Conservation (phyloP, 2,329 filamentous ascomycete species). For the Pseudogymnoascus destructans region DNA sequence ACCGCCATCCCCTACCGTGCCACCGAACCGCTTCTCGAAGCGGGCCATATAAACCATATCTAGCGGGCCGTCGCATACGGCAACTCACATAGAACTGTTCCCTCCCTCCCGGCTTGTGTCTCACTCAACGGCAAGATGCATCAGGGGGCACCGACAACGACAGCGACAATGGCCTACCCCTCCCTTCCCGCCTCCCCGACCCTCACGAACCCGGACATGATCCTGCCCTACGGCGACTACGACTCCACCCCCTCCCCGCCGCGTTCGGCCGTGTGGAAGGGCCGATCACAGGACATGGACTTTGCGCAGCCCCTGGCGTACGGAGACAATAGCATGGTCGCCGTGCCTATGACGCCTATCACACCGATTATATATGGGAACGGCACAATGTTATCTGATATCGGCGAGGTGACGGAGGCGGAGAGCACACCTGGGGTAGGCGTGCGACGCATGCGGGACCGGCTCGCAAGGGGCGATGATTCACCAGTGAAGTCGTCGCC, state of each 20-base stretch:
- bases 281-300: constrained; percentile 18
- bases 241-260: constrained; percentile 37
- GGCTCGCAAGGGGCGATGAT: constrained; percentile 18
- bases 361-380: constrained; percentile 59
- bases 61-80: background rate
- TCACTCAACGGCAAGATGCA: constrained; percentile 1
- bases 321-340: constrained; percentile 26
- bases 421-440: constrained; percentile 34
- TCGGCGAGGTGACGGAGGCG: constrained; percentile 42
- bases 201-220: constrained; percentile 88
- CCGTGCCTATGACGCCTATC: constrained; percentile 37
- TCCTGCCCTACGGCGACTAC: constrained; percentile 62
- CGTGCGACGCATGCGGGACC: constrained; percentile 20
- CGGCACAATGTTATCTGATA: constrained; percentile 56
- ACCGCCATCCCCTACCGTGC: background rate
- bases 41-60: background rate
- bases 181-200: constrained; percentile 62
- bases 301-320: constrained; percentile 28
- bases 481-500: constrained; percentile 32
- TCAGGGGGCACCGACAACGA: constrained; percentile 17
- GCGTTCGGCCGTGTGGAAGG: constrained; percentile 25
- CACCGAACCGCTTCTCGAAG: background rate
- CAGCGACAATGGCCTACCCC: constrained; percentile 29
- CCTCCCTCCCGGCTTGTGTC: background rate
- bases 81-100: background rate